Evolutionary conservation across 2,329 filamentous ascomycete species (phyloP), one percentile per base, ranked within the genome.

Genomic region (Colletotrichum lini): DNA sequence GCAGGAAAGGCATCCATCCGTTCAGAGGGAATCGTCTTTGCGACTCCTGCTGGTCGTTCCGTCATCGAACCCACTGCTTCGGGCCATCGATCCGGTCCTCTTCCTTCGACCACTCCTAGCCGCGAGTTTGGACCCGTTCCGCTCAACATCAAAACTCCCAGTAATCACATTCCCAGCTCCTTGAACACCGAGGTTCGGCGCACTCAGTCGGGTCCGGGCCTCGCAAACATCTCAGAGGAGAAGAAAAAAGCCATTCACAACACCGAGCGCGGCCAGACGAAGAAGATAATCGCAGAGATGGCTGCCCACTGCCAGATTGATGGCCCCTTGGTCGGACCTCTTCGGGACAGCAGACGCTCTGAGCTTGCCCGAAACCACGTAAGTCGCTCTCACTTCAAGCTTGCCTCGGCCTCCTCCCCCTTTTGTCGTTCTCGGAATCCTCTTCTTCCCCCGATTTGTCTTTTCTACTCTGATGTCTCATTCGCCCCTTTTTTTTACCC

Each of bases 261-360:
- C 13, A 38, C n/a, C 26, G 58, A 59, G n/a, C 21, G 35, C 6
- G 16, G 44, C 40, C 52, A 63, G 23, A 47, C 38, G 35, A 64
- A 63, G 21, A 49, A 67, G 45, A 45, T 53, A n/a, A 6, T 59
- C 18, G 38, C 30, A 23, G 45, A 68, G 38, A 71, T 71, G 69
- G 65, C 69, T 35, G 66, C 72, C 30, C 70, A 73, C 47, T 73
- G 72, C 35, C 72, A 73, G 45, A 58, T 73, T 10, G 66, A 72
- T 13, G 72, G 72, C 16, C 72, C 72, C n/a, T 63, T 73, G 59
- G 42, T 58, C 18, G 70, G 72, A 30, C 66, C 72, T 65, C 66
- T 73, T 42, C 66, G 72, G 21, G 72, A 73, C 26, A 69, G 59
- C 49, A 70, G 72, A 16, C 72, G 72, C n/a, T 67, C 70, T 26